Base-by-base conservation (phyloP, 371 early-diverging fungal species). In the Blakeslea trispora region DNA sequence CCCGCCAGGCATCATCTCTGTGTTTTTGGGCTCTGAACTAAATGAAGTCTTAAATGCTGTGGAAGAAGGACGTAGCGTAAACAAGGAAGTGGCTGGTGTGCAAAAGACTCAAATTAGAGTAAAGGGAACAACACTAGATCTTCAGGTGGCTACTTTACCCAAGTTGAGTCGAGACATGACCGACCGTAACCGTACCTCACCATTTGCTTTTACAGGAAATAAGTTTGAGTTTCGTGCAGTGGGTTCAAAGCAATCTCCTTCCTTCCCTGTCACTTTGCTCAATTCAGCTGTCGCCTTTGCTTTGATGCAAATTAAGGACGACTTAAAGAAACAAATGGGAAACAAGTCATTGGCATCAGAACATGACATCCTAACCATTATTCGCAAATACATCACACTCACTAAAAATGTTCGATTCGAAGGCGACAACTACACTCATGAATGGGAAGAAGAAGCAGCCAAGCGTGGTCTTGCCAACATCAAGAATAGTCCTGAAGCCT, bases 221-320 rank as follows among this genome's bases (percentile, higher is more conserved):
- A 98, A 98, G 87, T 97, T 98, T 61, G 99, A 98, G 82, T 98
- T 97, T 94, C 92, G 99, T 80, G 97, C 97, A 57, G 97, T 97
- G 35, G 99, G 99, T 35, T 92, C 99, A 61, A 96, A 95, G 84
- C 96, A 95, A 81, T 94, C 94, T 23, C 94, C 96, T 28, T 91
- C 97, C 24, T 95, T 96, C 91, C 96, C 97, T 24, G 90, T 95
- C 50, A 90, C 93, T 1, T 69, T 96, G 51, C 73, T 97, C 46
- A 97, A 96, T 87, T 86, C 94, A 55, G 94, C 95, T 43, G 96
- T 97, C 31, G 90, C 98, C 21, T 84, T 86, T 14, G 84, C 95
- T 7, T 64, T 98, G 43, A 77, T 63, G 51, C 89, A 89, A 41
- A 84, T 97, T 56, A 68, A 83, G 47, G 86, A 71, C 21, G 89